Evolutionary conservation across 2,329 filamentous ascomycete genomes (phyloP), one percentile per base, ranked within the genome.

Genomic region (Epichloe baconii): DNA sequence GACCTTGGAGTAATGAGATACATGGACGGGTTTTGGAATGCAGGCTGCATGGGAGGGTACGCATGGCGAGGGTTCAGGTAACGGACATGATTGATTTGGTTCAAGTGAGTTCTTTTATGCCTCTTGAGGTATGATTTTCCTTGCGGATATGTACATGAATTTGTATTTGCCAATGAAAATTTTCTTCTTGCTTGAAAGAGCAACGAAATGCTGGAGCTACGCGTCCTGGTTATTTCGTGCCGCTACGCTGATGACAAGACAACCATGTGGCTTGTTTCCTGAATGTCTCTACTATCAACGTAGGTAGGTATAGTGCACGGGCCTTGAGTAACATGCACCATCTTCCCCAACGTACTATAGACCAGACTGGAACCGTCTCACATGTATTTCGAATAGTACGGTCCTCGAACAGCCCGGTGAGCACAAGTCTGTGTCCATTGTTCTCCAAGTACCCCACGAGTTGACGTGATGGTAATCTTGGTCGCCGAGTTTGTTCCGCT

Each of bases 381-480:
- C 19, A 3, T 21, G 21, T 71, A 51, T 74, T 66, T n/a, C 77
- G 67, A 11, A 79, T 68, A 55, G 56, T 80, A 82, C 52, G 73
- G 76, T 12, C 78, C 78, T 61, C 77, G 72, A 43, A 82, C 57
- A 4, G 74, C 75, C 79, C 78, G 82, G 12, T 79, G 66, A 1
- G 73, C 72, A 78, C 78, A 82, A 82, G 54, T 81, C 79, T 36
- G 5, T 6, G 21, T 23, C 23, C 23, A 23, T 23, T 23, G 23
- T 23, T 23, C 23, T 0, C 23, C 23, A 23, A 6, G 23, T 23
- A 6, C 23, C 5, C 23, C 23, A 6, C 21, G 5, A 23, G 21
- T 23, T 23, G 21, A 23, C 5, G 5, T 6, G 21, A 23, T 6
- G 21, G 21, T 23, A 23, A 23, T 23, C 21, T 23, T 23, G 21